Evolutionary conservation across 345 rosid species (phyloP).

Genomic region (Pistacia vera): DNA sequence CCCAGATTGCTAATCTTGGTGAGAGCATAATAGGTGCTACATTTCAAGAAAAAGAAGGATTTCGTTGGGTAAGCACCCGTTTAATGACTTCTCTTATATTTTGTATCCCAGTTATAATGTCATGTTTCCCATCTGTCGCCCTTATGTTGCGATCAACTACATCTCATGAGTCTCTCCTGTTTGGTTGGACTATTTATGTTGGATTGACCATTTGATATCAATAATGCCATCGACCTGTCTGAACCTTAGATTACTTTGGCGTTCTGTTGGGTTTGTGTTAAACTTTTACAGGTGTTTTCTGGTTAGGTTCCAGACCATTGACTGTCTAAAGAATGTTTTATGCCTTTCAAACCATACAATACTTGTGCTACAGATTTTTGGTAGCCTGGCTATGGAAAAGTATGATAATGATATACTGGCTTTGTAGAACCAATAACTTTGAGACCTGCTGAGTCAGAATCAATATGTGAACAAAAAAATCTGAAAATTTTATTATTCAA

Average conservation of each 20-base stretch:
- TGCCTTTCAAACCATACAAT: neutral
- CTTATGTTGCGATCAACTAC: neutral
- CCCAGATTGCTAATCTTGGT: constrained; percentile 92
- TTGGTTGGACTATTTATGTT: neutral
- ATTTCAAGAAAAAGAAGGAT: constrained; percentile 89
- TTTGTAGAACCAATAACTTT: too few relatives aligned
- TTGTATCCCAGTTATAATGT: neutral
- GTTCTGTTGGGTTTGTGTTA: too few relatives aligned
- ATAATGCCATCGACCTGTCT: neutral
- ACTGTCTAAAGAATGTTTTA: neutral
- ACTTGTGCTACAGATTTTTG: neutral
- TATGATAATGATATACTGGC: neutral
- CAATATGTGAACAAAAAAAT: neutral
- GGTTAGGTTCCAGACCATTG: neutral
- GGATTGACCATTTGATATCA: neutral
- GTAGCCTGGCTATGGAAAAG: neutral
- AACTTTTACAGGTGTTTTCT: neutral
- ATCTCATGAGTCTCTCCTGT: neutral
- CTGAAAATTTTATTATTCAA: neutral
- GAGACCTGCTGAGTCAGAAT: neutral
- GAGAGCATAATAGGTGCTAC: constrained; percentile 92
- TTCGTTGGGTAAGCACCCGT: constrained; percentile 64
- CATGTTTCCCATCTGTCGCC: neutral
- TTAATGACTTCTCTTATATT: neutral
- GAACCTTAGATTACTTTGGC: too few relatives aligned